Base-by-base conservation (phyloP, 176 grass and related monocot genomes). In the Puccinellia tenuiflora region DNA sequence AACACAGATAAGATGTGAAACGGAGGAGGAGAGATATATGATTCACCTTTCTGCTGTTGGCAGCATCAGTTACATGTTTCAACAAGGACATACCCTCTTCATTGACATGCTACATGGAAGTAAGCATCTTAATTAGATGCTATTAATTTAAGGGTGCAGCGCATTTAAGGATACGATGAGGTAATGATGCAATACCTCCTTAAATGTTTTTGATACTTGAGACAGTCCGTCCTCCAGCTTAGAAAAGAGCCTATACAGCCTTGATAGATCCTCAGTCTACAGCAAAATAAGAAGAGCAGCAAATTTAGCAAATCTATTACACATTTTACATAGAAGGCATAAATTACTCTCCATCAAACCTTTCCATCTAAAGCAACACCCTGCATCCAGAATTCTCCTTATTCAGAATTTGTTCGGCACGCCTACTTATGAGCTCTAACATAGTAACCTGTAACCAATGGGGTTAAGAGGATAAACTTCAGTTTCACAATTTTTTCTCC, bases 241-340 rank as follows among this genome's bases (percentile, higher is more conserved):
- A 26, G 84, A 88, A 64, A 97, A 97, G 39, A 97, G 91, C n/a
- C 89, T 90, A 52, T 87, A 94, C 89, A 97, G 92, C 72, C 94
- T 91, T 45, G 91, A 90, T 16, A 97, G 80, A 50, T 94, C 94
- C 20, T 90, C 87, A 0, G 82, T 84, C 94, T 94, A 67, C 38
- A 80, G 73, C n/a, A 55, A 45, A 37, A 70, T 57, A 59, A 37
- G 21, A 53, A 57, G 11, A 2, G 33, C 15, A 60, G 14, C 46
- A 48, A 47, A 29, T 47, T 11, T 38, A 59, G 6, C 29, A 59
- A 37, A 81, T 10, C 20, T 22, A 31, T 24, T 75, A 10, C 47
- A 7, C 9, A 34, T 56, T 67, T 30, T 40, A 42, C 21, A 57
- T 76, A 37, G 34, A 43, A 82, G 25, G 22, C 29, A 69, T 69